Conservation (phyloP, 495 filamentous ascomycete genomes). For the Bacidia rubella region DNA sequence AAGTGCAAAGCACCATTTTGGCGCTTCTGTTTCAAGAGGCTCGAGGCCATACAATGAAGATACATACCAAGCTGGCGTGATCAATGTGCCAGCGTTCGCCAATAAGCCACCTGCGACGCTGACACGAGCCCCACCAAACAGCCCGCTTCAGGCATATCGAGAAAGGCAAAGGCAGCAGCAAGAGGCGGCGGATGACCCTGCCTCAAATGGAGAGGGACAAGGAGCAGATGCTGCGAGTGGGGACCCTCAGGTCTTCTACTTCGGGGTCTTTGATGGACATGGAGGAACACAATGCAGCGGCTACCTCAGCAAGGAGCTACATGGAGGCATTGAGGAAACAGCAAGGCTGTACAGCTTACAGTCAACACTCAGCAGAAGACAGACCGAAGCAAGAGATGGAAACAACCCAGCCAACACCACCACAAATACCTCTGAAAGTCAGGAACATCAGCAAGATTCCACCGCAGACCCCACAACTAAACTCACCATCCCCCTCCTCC, state of each 20-base stretch:
- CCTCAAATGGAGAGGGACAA: constrained; percentile 35
- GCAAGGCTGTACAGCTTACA: constrained; percentile 57
- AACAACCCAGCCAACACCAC: background rate
- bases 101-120: constrained; percentile 62
- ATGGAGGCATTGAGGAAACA: constrained; percentile 75
- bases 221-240: constrained; percentile 62
- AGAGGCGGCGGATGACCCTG: background rate
- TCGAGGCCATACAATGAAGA: constrained; percentile 85
- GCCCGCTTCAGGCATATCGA: constrained; percentile 24
- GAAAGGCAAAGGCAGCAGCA: constrained; percentile 12
- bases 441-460: background rate
- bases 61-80: constrained; percentile 84
- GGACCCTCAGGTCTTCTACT: constrained; percentile 94
- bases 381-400: constrained; percentile 14
- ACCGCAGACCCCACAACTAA: background rate
- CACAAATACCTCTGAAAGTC: constrained; percentile 5
- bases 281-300: constrained; percentile 80
- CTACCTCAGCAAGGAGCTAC: constrained; percentile 71
- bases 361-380: constrained; percentile 42
- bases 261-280: constrained; percentile 92
- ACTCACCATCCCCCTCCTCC: constrained; percentile 53
- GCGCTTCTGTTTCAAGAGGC: constrained; percentile 63
- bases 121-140: constrained; percentile 31
- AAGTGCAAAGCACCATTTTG: constrained; percentile 93
- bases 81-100: constrained; percentile 84